phyloP scores from a whole-genome alignment of 176 grass and related monocot genomes.

The Eragrostis nindensis region DNA sequence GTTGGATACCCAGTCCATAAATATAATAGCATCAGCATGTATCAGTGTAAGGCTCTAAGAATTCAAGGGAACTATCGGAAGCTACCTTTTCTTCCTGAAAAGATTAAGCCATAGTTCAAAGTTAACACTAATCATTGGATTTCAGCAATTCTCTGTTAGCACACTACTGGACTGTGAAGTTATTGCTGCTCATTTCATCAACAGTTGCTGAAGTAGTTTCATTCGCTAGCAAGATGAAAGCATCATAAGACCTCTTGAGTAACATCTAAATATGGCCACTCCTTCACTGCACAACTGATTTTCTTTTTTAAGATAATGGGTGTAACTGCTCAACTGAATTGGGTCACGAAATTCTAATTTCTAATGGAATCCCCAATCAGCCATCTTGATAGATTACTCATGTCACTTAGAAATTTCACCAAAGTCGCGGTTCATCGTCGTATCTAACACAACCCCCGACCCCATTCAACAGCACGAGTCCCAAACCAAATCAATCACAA shows the following conservation, averaged over 20 bases:
- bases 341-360: background rate
- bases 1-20: background rate
- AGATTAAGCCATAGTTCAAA: background rate
- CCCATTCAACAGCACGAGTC: conserved; percentile 10
- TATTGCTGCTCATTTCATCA: background rate
- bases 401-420: background rate
- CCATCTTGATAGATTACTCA: background rate
- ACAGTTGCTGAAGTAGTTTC: conserved; percentile 9
- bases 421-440: background rate
- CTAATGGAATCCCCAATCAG: background rate
- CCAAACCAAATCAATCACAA: background rate
- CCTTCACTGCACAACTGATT: background rate
- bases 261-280: background rate
- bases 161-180: background rate
- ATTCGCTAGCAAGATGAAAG: background rate
- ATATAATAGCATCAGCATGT: background rate
- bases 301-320: too few species aligned
- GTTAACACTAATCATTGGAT: background rate
- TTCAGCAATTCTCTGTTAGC: background rate
- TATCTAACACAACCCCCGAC: background rate
- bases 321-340: background rate
- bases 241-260: background rate
- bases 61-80: background rate
- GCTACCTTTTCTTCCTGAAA: conserved; percentile 10
- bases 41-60: background rate